Conservation (phyloP, 108 stramenopile species). For the Nitzschia sp. region DNA sequence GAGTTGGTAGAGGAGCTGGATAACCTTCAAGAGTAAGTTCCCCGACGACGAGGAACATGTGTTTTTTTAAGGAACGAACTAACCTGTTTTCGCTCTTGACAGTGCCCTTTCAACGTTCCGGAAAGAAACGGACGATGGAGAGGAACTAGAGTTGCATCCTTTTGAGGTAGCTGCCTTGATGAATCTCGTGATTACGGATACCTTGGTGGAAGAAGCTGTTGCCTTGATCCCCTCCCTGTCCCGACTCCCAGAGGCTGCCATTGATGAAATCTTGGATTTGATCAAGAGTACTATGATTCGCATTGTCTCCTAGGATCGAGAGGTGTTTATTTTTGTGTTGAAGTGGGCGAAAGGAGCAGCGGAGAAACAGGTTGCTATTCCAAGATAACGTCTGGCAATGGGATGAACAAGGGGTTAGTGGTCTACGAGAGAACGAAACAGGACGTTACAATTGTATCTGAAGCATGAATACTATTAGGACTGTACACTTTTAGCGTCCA, state of each 20-base stretch:
- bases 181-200: slow-evolving; percentile 87
- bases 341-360: neutral
- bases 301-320: slow-evolving; percentile 63
- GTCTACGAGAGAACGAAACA: neutral
- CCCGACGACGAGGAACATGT: neutral
- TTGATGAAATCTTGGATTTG: slow-evolving; percentile 88
- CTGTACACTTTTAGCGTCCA: neutral
- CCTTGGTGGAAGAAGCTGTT: slow-evolving; percentile 50
- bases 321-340: neutral
- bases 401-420: neutral
- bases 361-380: neutral
- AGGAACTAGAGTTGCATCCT: slow-evolving; percentile 78
- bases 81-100: neutral
- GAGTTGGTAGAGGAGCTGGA: slow-evolving; percentile 87
- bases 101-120: slow-evolving; percentile 82
- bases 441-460: neutral
- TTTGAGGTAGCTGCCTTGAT: slow-evolving; percentile 87
- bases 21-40: slow-evolving; percentile 79
- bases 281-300: slow-evolving; percentile 87
- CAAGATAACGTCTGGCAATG: neutral
- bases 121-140: slow-evolving; percentile 85
- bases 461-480: neutral
- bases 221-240: slow-evolving; percentile 77
- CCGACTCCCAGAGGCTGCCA: slow-evolving; percentile 81
- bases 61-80: neutral